Conservation (phyloP, 176 grass and related monocot species). For the Urochloa ruziziensis region DNA sequence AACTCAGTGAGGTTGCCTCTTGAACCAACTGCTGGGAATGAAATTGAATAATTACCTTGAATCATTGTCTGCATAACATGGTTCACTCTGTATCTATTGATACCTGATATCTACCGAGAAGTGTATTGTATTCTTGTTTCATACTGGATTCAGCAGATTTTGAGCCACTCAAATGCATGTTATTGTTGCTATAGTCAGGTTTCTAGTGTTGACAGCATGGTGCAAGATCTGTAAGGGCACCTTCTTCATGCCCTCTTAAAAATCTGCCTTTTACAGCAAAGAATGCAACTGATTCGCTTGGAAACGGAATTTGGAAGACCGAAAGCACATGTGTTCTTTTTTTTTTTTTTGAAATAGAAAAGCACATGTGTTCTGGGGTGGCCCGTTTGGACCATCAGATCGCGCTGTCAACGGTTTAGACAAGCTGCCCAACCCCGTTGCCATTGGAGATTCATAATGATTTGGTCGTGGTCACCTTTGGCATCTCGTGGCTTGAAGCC, state of each 20-base stretch:
- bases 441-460: slow-evolving; percentile 7
- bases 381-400: neutral
- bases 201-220: neutral
- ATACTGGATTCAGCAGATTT: neutral
- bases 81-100: neutral
- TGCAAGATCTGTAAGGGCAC: slow-evolving; percentile 8
- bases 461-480: neutral
- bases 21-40: neutral
- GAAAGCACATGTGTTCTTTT: too few relatives aligned
- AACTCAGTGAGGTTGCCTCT: neutral
- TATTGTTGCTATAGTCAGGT: neutral
- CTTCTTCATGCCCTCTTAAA: neutral
- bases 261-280: neutral
- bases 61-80: neutral
- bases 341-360: too few relatives aligned
- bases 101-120: neutral
- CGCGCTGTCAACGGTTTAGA: neutral
- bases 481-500: too few relatives aligned
- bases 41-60: slow-evolving; percentile 34
- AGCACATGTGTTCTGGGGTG: too few relatives aligned
- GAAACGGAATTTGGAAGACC: neutral
- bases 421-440: neutral
- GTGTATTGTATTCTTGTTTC: neutral
- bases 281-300: neutral
- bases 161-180: neutral